Evolutionary conservation across 176 grass and related monocot genomes (phyloP).

Genomic region (Rhynchospora pubera): DNA sequence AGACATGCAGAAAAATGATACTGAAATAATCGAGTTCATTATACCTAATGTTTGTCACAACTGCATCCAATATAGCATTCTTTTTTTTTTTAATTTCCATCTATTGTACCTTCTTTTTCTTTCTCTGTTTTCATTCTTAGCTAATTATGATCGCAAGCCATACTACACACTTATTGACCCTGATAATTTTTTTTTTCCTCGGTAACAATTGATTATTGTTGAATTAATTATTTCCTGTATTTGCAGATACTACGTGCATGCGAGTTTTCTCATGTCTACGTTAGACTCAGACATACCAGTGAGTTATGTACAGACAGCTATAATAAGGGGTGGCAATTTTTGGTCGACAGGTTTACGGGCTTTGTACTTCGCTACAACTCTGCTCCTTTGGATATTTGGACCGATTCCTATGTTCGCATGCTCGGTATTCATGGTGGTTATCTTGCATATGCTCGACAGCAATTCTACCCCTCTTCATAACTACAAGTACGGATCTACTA

Average conservation of each 20-base stretch:
- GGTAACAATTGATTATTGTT: too few relatives aligned
- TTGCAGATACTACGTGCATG: conserved; percentile 73
- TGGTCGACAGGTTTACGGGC: conserved; percentile 78
- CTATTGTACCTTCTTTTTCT: too few relatives aligned
- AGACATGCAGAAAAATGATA: too few relatives aligned
- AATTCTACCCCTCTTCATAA: conserved; percentile 82
- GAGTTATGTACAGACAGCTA: conserved; percentile 52
- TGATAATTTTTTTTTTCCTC: too few relatives aligned
- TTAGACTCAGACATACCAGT: conserved; percentile 72
- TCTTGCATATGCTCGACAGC: conserved; percentile 67
- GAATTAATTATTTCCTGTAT: neutral
- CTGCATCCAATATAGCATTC: too few relatives aligned
- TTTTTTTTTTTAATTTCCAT: too few relatives aligned
- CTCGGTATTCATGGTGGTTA: conserved; percentile 60
- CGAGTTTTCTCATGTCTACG: conserved; percentile 84
- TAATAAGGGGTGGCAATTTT: conserved; percentile 73
- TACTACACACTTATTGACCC: too few relatives aligned
- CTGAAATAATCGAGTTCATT: too few relatives aligned
- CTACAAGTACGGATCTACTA: conserved; percentile 34
- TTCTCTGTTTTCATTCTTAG: too few relatives aligned
- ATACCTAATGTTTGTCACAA: too few relatives aligned
- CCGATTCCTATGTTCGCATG: conserved; percentile 72
- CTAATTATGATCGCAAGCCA: too few relatives aligned
- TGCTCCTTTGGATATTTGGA: conserved; percentile 93
- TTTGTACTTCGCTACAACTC: conserved; percentile 70